A percentile compares a stretch with the other conserved stretches of the same genome.
phyloP scores from a whole-genome alignment of 768 basidiomycete genomes.

The Russula vinacea region DNA sequence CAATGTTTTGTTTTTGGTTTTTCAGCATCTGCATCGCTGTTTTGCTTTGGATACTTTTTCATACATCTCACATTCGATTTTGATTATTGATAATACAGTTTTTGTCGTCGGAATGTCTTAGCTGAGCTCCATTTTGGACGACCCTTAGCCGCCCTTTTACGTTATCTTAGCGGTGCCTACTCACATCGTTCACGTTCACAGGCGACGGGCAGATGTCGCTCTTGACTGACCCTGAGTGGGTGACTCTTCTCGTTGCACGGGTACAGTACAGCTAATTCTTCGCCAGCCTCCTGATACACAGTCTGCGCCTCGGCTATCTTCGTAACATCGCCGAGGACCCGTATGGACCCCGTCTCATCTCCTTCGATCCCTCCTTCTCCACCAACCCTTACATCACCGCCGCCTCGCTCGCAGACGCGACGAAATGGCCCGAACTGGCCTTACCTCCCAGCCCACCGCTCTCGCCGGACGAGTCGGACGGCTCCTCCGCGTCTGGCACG shows the following conservation, averaged over 20 bases:
- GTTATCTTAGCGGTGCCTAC: neutral
- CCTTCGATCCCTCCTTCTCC: conserved; percentile 71
- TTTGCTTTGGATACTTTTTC: conserved; percentile 5
- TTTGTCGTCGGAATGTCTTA: no score
- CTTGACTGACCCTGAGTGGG: conserved; percentile 29
- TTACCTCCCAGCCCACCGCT: conserved; percentile 67
- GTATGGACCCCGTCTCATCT: conserved; percentile 76
- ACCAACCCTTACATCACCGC: conserved; percentile 82
- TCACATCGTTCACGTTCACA: neutral
- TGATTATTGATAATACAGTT: neutral
- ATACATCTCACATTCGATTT: neutral
- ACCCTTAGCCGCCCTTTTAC: no score
- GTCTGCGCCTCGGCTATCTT: conserved; percentile 80
- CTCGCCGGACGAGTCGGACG: conserved; percentile 64
- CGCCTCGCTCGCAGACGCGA: conserved; percentile 70
- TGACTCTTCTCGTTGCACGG: neutral
- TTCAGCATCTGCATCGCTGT: neutral
- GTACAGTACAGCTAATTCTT: neutral
- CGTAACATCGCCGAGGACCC: conserved; percentile 85
- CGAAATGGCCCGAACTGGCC: conserved; percentile 82
- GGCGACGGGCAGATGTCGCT: conserved; percentile 24
- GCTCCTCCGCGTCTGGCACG: conserved; percentile 32
- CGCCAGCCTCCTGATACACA: conserved; percentile 74
- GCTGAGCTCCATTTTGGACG: neutral
- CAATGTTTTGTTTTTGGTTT: neutral